These are phyloP conservation scores for Magnusiomyces fungicola DNA, from an alignment of 1,139 yeast genomes.

Conservation along the genomic window DNA sequence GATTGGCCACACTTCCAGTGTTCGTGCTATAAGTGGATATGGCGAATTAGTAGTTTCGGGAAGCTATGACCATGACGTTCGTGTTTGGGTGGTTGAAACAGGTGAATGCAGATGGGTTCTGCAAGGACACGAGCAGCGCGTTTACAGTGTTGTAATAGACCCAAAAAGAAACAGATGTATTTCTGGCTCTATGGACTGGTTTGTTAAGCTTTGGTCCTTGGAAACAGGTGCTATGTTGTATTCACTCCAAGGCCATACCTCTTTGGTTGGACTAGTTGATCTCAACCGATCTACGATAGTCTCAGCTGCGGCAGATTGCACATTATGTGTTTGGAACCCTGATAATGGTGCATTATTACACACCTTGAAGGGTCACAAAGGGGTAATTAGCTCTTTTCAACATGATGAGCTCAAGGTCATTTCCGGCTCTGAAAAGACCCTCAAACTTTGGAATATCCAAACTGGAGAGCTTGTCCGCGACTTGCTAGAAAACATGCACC, in stretches of 20 bases:
- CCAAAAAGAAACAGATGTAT: slow-evolving; percentile 68
- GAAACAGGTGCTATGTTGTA: slow-evolving; percentile 61
- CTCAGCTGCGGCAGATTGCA: slow-evolving; percentile 93
- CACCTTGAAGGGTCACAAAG: slow-evolving; percentile 74
- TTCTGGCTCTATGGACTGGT: slow-evolving; percentile 88
- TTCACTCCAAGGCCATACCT: slow-evolving; percentile 76
- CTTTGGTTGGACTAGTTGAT: slow-evolving; percentile 80
- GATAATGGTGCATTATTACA: slow-evolving; percentile 59
- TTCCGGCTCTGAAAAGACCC: slow-evolving; percentile 81
- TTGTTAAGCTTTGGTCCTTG: slow-evolving; percentile 85
- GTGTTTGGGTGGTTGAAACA: slow-evolving; percentile 37
- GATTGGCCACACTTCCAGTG: slow-evolving; percentile 81
- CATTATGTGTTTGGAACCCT: slow-evolving; percentile 90
- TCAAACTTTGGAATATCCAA: slow-evolving; percentile 75
- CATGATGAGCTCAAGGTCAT: slow-evolving; percentile 80
- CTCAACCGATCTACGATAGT: slow-evolving; percentile 74
- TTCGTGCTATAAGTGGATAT: slow-evolving; percentile 79
- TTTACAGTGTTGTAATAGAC: slow-evolving; percentile 82
- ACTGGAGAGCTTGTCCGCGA: slow-evolving; percentile 74
- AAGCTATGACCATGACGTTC: slow-evolving; percentile 80
- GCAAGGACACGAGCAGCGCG: slow-evolving; percentile 78
- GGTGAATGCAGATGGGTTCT: slow-evolving; percentile 64
- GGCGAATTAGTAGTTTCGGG: slow-evolving; percentile 85
- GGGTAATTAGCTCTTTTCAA: slow-evolving; percentile 90
- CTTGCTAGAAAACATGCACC: slow-evolving; percentile 63